Base-by-base conservation (phyloP, 1,284 basidiomycete species). In the Cryptococcus maquisensis region DNA sequence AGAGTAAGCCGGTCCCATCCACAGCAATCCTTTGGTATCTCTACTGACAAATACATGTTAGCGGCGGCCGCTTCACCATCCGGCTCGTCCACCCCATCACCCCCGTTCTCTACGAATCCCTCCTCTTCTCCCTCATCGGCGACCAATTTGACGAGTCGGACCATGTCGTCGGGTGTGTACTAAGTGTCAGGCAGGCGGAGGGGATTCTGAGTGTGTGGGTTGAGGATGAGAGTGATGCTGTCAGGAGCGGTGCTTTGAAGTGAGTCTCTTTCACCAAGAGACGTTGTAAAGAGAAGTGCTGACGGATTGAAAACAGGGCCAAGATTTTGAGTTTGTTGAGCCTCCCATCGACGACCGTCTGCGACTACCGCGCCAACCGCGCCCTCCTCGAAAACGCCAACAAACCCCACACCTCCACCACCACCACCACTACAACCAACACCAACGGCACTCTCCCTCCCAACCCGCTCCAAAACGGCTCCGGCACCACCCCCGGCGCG, bases 191-290 rank as follows among this genome's bases (percentile, higher is more conserved):
- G 52, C 71, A 74, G 63, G 57, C 60, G 12, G 76, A 77, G 65
- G 74, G 75, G 57, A 75, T 77, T n/a, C 50, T 77, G 55, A 73
- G 70, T 54, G 72, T 77, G 13, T 77, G 76, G 76, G 74, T 76
- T 4, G 76, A 77, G 56, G 70, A 74, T 54, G 73, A 77, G 61
- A 68, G 68, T 4, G 73, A 75, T 32, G 59, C 63, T 10, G 69
- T 74, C 3, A 62, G 67, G 45, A 72, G 59, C 28, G 71, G 71
- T 3, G 62, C 70, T 16, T 53, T 77, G 50, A 70, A 67, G 75
- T 76, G 53, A 56, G 74, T 68, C 12, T 36, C 18, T n/a, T 21
- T 18, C 38, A n/a, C 12, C n/a, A 39, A 32, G 39, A 16, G 20
- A 32, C 15, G 12, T 12, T 37, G 12, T 10, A 18, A 3, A n/a